Conservation (phyloP, 768 basidiomycete genomes). For the Amanita pseudoporphyria region DNA sequence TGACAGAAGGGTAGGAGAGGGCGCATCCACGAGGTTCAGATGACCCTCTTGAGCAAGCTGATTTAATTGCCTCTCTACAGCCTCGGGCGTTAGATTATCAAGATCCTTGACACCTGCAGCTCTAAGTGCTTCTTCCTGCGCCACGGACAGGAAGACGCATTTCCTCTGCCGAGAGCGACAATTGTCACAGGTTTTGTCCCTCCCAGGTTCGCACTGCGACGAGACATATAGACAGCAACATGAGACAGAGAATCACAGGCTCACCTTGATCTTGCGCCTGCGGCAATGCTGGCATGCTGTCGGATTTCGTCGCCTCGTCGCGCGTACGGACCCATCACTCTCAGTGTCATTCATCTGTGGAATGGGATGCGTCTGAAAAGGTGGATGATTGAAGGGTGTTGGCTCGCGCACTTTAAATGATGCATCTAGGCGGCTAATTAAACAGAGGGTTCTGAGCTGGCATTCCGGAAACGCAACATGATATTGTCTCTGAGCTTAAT, state of each 20-base stretch:
- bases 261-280: conserved; percentile 44
- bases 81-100: no score
- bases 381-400: background rate
- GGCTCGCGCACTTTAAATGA: background rate
- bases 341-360: background rate
- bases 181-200: background rate
- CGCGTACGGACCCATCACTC: conserved; percentile 1
- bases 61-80: no score
- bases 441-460: background rate
- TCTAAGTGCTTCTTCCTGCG: background rate
- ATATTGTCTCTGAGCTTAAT: background rate
- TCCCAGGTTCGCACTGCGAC: background rate
- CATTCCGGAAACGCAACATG: background rate
- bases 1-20: no score
- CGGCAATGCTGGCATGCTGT: conserved; percentile 51
- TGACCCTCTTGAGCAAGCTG: no score
- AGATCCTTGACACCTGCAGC: no score
- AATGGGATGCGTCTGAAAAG: background rate
- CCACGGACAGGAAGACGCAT: conserved; percentile 1
- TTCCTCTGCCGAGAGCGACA: background rate
- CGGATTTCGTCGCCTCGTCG: conserved; percentile 27
- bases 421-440: background rate
- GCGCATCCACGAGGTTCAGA: no score
- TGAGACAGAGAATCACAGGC: background rate
- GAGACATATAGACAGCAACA: no score